phyloP scores from a whole-genome alignment of 202 grass and related monocot species.

The Digitaria exilis region DNA sequence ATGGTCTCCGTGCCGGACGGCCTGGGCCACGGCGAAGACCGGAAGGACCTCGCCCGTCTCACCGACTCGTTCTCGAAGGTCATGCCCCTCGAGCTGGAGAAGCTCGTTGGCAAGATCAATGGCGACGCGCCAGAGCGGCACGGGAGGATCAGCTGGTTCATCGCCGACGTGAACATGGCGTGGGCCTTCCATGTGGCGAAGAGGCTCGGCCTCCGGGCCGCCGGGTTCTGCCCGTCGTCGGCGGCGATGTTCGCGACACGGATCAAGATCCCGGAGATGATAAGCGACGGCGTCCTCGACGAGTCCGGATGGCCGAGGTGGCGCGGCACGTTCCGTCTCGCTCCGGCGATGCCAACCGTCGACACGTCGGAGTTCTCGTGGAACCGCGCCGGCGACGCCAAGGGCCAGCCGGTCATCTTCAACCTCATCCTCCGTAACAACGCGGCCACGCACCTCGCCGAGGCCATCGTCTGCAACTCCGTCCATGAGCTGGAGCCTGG shows the following conservation, averaged over 20 bases:
- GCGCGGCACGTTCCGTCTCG: constrained; percentile 10
- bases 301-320: constrained; percentile 1
- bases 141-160: constrained; percentile 16
- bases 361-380: constrained; percentile 34
- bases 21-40: constrained; percentile 22
- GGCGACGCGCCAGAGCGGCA: neutral
- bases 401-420: constrained; percentile 29
- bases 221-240: constrained; percentile 30
- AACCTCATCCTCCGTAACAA: constrained; percentile 32
- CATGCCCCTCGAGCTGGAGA: constrained; percentile 35
- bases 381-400: constrained; percentile 34
- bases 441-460: constrained; percentile 25
- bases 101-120: neutral
- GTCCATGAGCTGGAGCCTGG: constrained; percentile 39
- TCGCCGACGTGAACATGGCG: constrained; percentile 41
- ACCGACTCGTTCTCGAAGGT: constrained; percentile 1
- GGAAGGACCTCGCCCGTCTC: constrained; percentile 33
- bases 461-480: constrained; percentile 57
- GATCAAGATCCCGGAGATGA: constrained; percentile 35
- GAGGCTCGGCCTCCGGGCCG: constrained; percentile 35
- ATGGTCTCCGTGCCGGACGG: constrained; percentile 39
- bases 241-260: constrained; percentile 19
- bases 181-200: constrained; percentile 32
- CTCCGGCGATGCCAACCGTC: constrained; percentile 6
- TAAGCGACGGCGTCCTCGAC: constrained; percentile 23